Conservation (phyloP, 345 rosid genomes). For the Psidium friedrichsthalianum region DNA sequence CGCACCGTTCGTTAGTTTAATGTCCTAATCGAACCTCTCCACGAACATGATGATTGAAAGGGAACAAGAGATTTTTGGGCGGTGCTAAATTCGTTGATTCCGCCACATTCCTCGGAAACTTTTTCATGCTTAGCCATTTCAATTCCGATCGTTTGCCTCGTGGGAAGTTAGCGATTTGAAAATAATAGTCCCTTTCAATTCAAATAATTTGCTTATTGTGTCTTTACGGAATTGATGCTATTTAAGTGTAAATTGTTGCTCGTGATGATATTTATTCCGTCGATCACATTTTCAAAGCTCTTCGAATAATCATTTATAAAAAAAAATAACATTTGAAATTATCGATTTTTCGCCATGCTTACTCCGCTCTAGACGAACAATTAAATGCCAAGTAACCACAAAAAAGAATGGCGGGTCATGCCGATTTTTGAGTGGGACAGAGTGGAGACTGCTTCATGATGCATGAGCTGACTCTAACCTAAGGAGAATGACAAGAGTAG, state of each 20-base stretch:
- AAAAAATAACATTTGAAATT: not conserved
- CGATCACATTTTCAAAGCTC: not conserved
- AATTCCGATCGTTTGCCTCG: rapidly evolving
- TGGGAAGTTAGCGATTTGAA: not conserved
- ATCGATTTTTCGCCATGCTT: not conserved
- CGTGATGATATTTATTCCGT: rapidly evolving
- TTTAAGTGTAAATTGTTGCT: not conserved
- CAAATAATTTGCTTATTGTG: not conserved
- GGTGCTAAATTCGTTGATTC: not conserved
- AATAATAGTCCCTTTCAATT: not conserved
- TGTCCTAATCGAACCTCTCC: not conserved
- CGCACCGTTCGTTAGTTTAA: not conserved
- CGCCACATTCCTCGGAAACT: not conserved
- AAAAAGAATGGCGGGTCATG: not conserved
- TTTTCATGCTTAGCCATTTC: not conserved
- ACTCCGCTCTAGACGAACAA: too few species aligned
- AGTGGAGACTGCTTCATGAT: not conserved
- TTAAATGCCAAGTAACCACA: not conserved
- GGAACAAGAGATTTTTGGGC: not conserved
- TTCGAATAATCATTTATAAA: not conserved
- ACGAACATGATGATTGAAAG: not conserved
- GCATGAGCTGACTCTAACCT: not conserved
- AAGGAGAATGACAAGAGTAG: too few species aligned
- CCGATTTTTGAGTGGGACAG: not conserved
- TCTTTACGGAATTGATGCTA: not conserved